Percentiles rank a stretch among this genome's conserved stretches.
phyloP scores from a whole-genome alignment of 1,284 basidiomycete genomes.

The Marasmius sp. region DNA sequence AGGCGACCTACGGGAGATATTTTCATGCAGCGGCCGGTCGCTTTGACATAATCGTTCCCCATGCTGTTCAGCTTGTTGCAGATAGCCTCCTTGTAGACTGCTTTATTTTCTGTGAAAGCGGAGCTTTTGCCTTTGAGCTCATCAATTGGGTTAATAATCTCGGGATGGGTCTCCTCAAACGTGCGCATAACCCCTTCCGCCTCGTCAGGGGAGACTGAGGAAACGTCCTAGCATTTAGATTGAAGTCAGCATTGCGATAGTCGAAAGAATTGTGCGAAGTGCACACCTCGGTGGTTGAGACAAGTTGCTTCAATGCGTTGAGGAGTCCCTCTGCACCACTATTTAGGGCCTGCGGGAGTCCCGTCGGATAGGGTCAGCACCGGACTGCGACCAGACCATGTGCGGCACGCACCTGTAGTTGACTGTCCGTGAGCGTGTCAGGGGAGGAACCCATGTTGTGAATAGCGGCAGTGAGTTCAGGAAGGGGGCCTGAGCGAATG shows the following conservation, averaged over 20 bases:
- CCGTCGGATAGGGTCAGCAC: no score
- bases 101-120: neutral
- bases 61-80: neutral
- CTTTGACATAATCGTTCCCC: neutral
- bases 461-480: neutral
- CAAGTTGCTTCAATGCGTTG: no score
- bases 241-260: neutral
- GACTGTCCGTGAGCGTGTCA: neutral
- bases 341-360: no score
- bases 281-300: no score
- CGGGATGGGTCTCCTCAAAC: neutral
- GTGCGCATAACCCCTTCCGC: neutral
- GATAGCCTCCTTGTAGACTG: neutral
- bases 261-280: no score
- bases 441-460: neutral
- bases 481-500: neutral
- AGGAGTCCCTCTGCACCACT: no score
- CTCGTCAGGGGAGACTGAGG: neutral
- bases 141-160: neutral
- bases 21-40: neutral
- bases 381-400: neutral
- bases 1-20: neutral
- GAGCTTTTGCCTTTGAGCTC: neutral
- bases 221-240: neutral
- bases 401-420: neutral